Percentiles rank a stretch among this genome's conserved stretches.
Conservation (phyloP, 75 land plant genomes). For the Ceratopteris richardii region DNA sequence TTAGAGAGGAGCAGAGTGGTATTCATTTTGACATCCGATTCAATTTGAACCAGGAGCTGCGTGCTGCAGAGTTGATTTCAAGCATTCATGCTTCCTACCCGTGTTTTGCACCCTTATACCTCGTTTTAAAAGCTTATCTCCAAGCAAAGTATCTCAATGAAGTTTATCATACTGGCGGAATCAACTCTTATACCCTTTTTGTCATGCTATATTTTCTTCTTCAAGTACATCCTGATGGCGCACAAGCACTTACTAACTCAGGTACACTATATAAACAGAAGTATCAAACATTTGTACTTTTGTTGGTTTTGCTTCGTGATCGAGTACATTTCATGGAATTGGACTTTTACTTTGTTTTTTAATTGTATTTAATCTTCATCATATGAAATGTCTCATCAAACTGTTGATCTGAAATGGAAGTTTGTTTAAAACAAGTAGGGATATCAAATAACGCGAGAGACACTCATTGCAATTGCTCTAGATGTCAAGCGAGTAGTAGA, state of each 20-base stretch:
- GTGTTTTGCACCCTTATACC: neutral
- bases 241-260: neutral
- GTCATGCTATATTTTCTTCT: constrained; percentile 1
- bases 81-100: neutral
- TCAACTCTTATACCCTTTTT: constrained; percentile 1
- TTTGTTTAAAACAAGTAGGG: too few species aligned
- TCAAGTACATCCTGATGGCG: neutral
- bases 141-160: neutral
- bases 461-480: too few species aligned
- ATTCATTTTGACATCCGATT: neutral
- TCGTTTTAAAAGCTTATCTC: neutral
- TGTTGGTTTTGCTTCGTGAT: too few species aligned
- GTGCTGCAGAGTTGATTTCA: neutral
- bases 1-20: neutral
- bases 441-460: too few species aligned
- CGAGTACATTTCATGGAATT: too few species aligned
- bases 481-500: too few species aligned
- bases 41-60: neutral
- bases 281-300: too few species aligned
- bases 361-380: too few species aligned
- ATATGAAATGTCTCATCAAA: too few species aligned
- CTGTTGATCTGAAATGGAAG: too few species aligned
- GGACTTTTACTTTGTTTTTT: too few species aligned
- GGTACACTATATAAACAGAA: neutral
- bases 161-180: constrained; percentile 1